Percentiles rank a stretch among this genome's conserved stretches.
These are phyloP conservation scores for Aspergillus udagawae DNA, from an alignment of 2,329 filamentous ascomycete species.

Conservation along the genomic window DNA sequence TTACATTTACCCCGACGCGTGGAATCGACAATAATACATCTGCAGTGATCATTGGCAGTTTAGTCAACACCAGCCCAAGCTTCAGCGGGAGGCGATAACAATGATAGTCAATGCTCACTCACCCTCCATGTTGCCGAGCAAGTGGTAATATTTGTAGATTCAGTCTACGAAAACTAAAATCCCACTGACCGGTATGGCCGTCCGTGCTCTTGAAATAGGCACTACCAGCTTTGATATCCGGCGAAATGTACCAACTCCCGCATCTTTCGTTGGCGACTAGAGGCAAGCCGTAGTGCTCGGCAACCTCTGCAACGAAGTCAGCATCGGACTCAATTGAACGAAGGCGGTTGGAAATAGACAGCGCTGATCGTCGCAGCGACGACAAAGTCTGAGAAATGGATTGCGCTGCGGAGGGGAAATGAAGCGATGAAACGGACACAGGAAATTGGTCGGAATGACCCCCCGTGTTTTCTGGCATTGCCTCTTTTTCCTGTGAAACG, in stretches of 20 bases:
- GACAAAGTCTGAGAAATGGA: conserved; percentile 67
- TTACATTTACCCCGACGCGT: conserved; percentile 82
- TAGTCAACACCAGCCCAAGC: conserved; percentile 8
- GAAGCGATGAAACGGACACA: conserved; percentile 40
- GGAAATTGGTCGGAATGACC: conserved; percentile 26
- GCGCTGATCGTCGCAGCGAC: conserved; percentile 69
- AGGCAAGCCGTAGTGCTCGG: conserved; percentile 53
- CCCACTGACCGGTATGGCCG: conserved; percentile 86
- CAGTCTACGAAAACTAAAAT: conserved; percentile 77
- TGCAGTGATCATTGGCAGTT: conserved; percentile 12
- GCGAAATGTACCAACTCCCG: conserved; percentile 88
- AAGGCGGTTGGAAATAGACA: conserved; percentile 78
- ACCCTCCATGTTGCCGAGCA: conserved; percentile 65
- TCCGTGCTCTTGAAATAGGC: conserved; percentile 99
- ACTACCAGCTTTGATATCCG: conserved; percentile 61
- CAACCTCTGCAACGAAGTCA: conserved; percentile 63
- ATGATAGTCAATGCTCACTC: conserved; percentile 23
- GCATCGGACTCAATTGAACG: conserved; percentile 74
- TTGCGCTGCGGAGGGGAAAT: conserved; percentile 53
- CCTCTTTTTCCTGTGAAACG: neutral
- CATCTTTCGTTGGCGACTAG: conserved; percentile 91
- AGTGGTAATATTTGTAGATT: conserved; percentile 77
- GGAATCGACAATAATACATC: conserved; percentile 79
- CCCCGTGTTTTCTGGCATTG: conserved; percentile 20
- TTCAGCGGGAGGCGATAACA: conserved; percentile 1